phyloP scores from a whole-genome alignment of 257 asterid genomes.

The Solanum ossicruentum region DNA sequence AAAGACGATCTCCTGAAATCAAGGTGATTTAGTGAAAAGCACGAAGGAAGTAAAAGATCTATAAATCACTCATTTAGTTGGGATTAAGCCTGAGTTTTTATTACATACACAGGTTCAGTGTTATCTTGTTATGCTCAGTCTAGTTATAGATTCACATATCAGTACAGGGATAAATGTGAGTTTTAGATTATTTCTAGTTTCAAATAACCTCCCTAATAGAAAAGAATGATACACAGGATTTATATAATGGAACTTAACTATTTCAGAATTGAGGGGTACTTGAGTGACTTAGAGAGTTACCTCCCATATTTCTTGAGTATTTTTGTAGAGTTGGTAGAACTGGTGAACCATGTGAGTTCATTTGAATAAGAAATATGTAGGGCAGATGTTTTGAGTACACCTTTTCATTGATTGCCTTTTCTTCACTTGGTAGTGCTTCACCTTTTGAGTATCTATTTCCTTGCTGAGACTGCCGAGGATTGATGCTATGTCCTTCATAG shows the following conservation, averaged over 20 bases:
- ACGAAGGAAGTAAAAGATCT: neutral
- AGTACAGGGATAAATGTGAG: neutral
- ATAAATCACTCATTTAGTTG: neutral
- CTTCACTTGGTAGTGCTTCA: neutral
- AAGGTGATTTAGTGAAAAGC: neutral
- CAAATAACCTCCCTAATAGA: neutral
- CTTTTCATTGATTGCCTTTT: neutral
- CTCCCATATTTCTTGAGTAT: neutral
- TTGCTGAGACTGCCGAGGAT: neutral
- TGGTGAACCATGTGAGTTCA: neutral
- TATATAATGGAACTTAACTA: neutral
- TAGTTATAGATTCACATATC: neutral
- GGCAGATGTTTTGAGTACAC: neutral
- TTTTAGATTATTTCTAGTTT: neutral
- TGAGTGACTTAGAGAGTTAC: neutral
- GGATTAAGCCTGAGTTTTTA: neutral
- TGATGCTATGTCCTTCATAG: neutral
- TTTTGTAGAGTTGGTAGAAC: neutral
- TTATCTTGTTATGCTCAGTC: neutral
- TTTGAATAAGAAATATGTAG: neutral
- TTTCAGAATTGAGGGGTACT: neutral
- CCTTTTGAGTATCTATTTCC: neutral
- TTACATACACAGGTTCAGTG: neutral
- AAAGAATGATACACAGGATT: neutral
- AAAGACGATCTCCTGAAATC: neutral